phyloP scores from a whole-genome alignment of 805 yeast species.

The Danielia oregonensis region DNA sequence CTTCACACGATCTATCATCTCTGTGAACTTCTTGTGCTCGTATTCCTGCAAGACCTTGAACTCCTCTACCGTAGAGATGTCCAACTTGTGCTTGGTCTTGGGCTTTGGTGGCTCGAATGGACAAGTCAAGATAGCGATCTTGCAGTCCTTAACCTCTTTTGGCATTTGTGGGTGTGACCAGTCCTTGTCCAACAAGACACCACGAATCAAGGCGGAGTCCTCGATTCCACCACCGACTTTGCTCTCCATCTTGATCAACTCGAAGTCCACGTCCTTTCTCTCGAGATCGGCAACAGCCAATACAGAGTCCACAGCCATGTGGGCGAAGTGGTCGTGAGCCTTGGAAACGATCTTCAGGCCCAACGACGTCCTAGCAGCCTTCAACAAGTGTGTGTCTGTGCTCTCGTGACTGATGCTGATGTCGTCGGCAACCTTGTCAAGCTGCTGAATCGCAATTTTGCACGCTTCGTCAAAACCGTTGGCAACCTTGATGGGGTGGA shows the following conservation, averaged over 20 bases:
- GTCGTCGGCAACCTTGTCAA: slow-evolving; percentile 73
- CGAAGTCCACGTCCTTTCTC: slow-evolving; percentile 95
- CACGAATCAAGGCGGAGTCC: slow-evolving; percentile 80
- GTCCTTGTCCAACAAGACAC: slow-evolving; percentile 93
- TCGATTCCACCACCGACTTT: slow-evolving; percentile 92
- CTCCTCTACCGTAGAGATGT: slow-evolving; percentile 90
- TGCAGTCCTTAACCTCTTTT: slow-evolving; percentile 68
- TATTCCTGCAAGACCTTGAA: slow-evolving; percentile 85
- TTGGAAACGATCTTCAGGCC: slow-evolving; percentile 96
- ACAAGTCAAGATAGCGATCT: slow-evolving; percentile 92
- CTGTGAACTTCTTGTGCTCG: slow-evolving; percentile 85
- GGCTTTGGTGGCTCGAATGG: slow-evolving; percentile 99
- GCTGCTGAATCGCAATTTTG: slow-evolving; percentile 75
- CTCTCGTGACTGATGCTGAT: slow-evolving; percentile 49
- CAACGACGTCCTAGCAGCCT: slow-evolving; percentile 90
- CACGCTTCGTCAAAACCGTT: slow-evolving; percentile 98
- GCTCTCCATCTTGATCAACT: slow-evolving; percentile 90
- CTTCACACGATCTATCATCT: slow-evolving; percentile 86
- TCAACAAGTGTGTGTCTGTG: slow-evolving; percentile 58
- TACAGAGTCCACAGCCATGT: slow-evolving; percentile 97
- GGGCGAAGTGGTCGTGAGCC: slow-evolving; percentile 87
- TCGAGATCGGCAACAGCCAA: slow-evolving; percentile 86
- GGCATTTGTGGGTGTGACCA: slow-evolving; percentile 99
- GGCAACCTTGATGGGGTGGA: slow-evolving; percentile 95
- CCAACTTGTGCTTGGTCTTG: slow-evolving; percentile 95